Evolutionary conservation across 2,329 filamentous ascomycete species (phyloP).

Genomic region (Trichoderma aggressivum): DNA sequence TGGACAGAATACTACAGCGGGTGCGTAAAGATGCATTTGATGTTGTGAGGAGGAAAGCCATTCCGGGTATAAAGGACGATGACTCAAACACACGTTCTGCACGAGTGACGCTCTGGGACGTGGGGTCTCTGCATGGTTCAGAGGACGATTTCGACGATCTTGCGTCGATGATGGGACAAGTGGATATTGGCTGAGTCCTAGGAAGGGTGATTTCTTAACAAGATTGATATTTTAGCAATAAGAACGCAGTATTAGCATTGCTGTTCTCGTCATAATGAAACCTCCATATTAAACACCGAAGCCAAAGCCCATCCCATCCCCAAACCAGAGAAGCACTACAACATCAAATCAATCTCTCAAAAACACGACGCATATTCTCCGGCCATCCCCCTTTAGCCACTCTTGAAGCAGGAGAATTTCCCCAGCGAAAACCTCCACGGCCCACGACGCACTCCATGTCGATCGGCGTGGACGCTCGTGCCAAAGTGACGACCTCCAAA

Average conservation of each 20-base stretch:
- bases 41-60: not conserved
- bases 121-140: not conserved
- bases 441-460: constrained; percentile 46
- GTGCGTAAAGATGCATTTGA: not conserved
- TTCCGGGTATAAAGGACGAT: not conserved
- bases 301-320: not conserved
- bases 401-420: constrained; percentile 50
- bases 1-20: not conserved
- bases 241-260: not conserved
- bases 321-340: not conserved
- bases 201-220: not conserved
- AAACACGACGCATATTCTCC: not conserved
- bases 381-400: not conserved
- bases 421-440: constrained; percentile 51
- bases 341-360: not conserved
- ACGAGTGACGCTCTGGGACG: not conserved
- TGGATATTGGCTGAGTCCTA: not conserved
- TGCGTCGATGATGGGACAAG: not conserved
- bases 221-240: not conserved
- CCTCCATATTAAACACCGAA: not conserved
- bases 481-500: constrained; percentile 49
- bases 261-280: not conserved
- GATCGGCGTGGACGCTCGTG: constrained; percentile 46
- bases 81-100: not conserved
- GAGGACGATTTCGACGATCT: not conserved